These are phyloP conservation scores for Dipodascus geniculatus DNA, from an alignment of 805 yeast genomes.

Conservation along the genomic window DNA sequence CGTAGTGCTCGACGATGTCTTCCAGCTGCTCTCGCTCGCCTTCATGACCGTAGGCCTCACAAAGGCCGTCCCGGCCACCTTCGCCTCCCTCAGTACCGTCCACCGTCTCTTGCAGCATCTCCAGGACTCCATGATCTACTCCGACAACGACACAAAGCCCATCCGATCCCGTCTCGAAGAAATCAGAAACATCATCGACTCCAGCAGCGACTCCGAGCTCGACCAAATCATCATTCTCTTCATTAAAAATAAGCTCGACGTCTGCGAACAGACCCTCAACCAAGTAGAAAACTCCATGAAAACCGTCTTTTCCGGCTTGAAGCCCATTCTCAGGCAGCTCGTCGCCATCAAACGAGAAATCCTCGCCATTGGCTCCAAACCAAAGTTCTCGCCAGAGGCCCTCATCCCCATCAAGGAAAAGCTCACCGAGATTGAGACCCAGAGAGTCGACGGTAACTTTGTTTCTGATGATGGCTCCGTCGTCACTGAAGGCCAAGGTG, in stretches of 20 bases:
- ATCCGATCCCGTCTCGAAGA: conserved; percentile 63
- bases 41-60: conserved; percentile 87
- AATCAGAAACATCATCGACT: conserved; percentile 48
- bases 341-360: conserved; percentile 53
- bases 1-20: conserved; percentile 70
- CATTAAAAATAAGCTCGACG: conserved; percentile 51
- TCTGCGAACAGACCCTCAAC: conserved; percentile 47
- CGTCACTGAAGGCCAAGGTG: conserved; percentile 22
- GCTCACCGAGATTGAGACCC: conserved; percentile 33
- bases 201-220: conserved; percentile 29
- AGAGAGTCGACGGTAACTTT: conserved; percentile 48
- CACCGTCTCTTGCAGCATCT: conserved; percentile 74
- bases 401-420: conserved; percentile 29
- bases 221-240: conserved; percentile 45
- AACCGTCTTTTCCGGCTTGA: conserved; percentile 39
- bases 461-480: conserved; percentile 12
- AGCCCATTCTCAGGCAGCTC: conserved; percentile 43
- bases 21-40: conserved; percentile 76
- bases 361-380: conserved; percentile 38
- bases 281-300: conserved; percentile 46
- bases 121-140: conserved; percentile 68
- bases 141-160: conserved; percentile 73
- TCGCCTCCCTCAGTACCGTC: conserved; percentile 79
- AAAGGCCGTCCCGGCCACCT: conserved; percentile 87
- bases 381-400: conserved; percentile 22